Percentiles rank a stretch among this genome's conserved stretches.
Conservation (phyloP, 2,329 filamentous ascomycete genomes). For the Ceratocystiopsis minuta region DNA sequence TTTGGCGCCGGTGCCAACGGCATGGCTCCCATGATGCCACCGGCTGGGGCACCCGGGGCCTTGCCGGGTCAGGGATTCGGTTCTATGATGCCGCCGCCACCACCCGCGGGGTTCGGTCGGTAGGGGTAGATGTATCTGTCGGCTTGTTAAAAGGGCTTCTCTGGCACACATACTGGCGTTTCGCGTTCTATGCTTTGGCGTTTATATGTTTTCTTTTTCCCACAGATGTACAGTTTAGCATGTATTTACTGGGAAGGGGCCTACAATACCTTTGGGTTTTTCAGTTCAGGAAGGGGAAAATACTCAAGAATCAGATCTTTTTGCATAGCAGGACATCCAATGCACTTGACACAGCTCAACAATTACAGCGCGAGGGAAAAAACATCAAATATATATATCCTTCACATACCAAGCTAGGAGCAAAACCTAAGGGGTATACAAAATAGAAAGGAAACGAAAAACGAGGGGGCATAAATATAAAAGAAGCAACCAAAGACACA, state of each 20-base stretch:
- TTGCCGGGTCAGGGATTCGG: slow-evolving; percentile 2
- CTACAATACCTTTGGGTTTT: background rate
- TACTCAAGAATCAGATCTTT: too few species aligned
- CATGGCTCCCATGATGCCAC: slow-evolving; percentile 1
- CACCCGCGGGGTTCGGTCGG: slow-evolving; percentile 13
- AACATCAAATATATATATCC: slow-evolving; percentile 4
- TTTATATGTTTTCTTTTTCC: background rate
- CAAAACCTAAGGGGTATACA: slow-evolving; percentile 13
- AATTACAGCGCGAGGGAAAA: background rate
- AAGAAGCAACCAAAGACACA: too few species aligned
- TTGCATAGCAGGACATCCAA: too few species aligned
- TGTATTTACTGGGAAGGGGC: too few species aligned
- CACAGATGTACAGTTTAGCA: background rate
- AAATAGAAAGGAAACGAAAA: slow-evolving; percentile 1
- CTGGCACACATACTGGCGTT: background rate
- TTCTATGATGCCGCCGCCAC: slow-evolving; percentile 6
- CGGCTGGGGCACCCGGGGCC: slow-evolving; percentile 3
- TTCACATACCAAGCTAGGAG: slow-evolving; percentile 5
- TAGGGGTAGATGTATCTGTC: slow-evolving; percentile 2
- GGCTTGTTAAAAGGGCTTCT: background rate
- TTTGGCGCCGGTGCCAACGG: slow-evolving; percentile 7
- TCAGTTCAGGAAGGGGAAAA: too few species aligned
- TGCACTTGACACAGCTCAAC: too few species aligned
- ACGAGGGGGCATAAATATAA: background rate
- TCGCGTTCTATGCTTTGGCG: slow-evolving; percentile 2